Percentiles rank a stretch among this genome's conserved stretches.
Evolutionary conservation across 129 eudicot species (phyloP).

Genomic region (Helianthus tuberosus): DNA sequence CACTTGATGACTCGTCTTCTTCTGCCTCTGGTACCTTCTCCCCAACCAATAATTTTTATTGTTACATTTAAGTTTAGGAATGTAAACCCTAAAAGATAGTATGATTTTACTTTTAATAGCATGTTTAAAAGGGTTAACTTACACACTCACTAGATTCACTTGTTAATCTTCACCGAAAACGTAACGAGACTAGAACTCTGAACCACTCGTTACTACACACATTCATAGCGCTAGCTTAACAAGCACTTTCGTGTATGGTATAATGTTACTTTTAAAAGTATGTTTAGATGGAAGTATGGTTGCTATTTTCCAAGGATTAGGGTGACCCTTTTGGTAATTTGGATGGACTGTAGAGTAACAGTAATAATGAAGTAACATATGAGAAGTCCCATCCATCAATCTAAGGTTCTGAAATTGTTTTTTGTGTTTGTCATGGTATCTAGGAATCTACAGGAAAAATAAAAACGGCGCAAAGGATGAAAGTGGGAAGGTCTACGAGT

Average conservation of each 20-base stretch:
- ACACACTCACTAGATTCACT: no score
- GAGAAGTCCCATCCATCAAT: no score
- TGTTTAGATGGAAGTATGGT: constrained; percentile 6
- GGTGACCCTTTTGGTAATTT: background rate
- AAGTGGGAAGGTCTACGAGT: constrained; percentile 81
- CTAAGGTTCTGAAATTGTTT: no score
- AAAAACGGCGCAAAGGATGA: constrained; percentile 78
- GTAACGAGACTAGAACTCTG: background rate
- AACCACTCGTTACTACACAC: no score
- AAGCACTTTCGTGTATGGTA: no score
- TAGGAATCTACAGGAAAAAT: constrained; percentile 59
- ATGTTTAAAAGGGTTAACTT: no score
- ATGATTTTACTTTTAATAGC: constrained; percentile 3
- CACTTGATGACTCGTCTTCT: constrained; percentile 72
- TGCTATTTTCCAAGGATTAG: background rate
- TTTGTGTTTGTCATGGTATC: background rate
- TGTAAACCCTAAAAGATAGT: background rate
- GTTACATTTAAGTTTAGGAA: background rate
- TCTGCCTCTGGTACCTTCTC: constrained; percentile 51
- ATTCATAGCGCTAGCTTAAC: no score
- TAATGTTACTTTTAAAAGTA: constrained; percentile 5
- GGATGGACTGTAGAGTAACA: constrained; percentile 11
- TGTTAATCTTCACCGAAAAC: no score
- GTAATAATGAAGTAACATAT: constrained; percentile 6
- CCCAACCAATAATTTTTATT: no score